A percentile compares a stretch with the other conserved stretches of the same genome.
phyloP scores from a whole-genome alignment of 148 eudicot species.

The Heliosperma pusillum region DNA sequence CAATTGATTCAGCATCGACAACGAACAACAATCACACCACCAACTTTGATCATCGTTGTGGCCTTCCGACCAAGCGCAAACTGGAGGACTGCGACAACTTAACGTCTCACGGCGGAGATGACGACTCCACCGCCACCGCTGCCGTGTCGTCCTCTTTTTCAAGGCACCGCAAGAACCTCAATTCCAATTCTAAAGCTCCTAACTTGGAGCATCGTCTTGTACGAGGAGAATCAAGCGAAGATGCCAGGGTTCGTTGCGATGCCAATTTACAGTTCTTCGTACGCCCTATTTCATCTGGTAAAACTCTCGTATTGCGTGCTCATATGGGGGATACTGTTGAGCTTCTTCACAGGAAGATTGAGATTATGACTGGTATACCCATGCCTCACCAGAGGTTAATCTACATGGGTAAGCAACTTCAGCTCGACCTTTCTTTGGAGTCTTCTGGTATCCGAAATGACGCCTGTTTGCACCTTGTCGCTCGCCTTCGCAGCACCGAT shows the following conservation, averaged over 20 bases:
- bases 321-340: conserved; percentile 44
- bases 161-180: conserved; percentile 14
- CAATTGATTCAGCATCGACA: conserved; percentile 10
- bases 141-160: neutral
- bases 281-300: conserved; percentile 33
- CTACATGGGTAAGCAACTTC: conserved; percentile 60
- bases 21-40: neutral
- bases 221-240: conserved; percentile 8
- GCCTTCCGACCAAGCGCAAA: conserved; percentile 44
- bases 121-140: conserved; percentile 9
- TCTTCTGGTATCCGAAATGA: conserved; percentile 51
- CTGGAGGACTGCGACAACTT: conserved; percentile 40
- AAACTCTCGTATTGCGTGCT: conserved; percentile 45
- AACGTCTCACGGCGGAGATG: conserved; percentile 1
- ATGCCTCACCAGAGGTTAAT: conserved; percentile 49
- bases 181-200: conserved; percentile 16
- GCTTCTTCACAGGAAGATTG: conserved; percentile 39
- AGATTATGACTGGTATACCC: conserved; percentile 43
- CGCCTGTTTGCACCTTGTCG: conserved; percentile 53
- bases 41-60: conserved; percentile 2
- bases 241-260: too few relatives aligned
- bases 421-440: conserved; percentile 51
- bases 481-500: conserved; percentile 58
- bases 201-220: neutral
- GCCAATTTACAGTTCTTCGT: conserved; percentile 53